Base-by-base conservation (phyloP, 768 basidiomycete species). In the Xerocomellus intermedius region DNA sequence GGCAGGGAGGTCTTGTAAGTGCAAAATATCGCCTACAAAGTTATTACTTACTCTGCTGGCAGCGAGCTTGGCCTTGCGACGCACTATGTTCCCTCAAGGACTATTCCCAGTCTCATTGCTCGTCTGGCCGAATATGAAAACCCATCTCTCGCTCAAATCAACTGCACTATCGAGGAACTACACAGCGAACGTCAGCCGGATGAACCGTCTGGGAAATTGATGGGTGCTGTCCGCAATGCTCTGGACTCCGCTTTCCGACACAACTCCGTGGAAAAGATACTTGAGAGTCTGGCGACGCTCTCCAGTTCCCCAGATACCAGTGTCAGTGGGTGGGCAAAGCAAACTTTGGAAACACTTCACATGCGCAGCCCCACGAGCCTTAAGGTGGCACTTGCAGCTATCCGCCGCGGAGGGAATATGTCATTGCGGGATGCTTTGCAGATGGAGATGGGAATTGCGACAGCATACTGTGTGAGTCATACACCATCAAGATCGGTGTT, bases 61-160 rank as follows among this genome's bases (percentile, higher is more conserved):
- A 96, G 94, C 64, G 93, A 94, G 59, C 84, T 86, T 64, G 96
- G 97, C 32, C 80, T 98, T 64, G 95, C 96, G 5, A 98, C 97
- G 2, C 97, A 99, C 71, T 98, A 80, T 65, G 82, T 98, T 50
- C 84, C 92, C 10, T 87, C 91, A 16, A 76, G 85, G 51, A 80
- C 87, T 37, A 75, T 97, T 36, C 83, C 89, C 16, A 77, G 79
- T 39, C 81, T 98, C 45, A 75, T 91, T 39, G 78, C 84, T 50
- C 81, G 84, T 54, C 74, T 98, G 51, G 79, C 84, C 17, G 73
- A 71, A 54, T 71, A 69, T 54, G 61, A 72, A 63, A 53, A 63
- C 41, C 67, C 71, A 21, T 62, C 74, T 50, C 64, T 70, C 67
- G 72, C 81, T 59, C 75, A 78, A 43, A 82, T 89, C 55, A 81